phyloP scores from a whole-genome alignment of 768 basidiomycete species.

The Mycena floridula region DNA sequence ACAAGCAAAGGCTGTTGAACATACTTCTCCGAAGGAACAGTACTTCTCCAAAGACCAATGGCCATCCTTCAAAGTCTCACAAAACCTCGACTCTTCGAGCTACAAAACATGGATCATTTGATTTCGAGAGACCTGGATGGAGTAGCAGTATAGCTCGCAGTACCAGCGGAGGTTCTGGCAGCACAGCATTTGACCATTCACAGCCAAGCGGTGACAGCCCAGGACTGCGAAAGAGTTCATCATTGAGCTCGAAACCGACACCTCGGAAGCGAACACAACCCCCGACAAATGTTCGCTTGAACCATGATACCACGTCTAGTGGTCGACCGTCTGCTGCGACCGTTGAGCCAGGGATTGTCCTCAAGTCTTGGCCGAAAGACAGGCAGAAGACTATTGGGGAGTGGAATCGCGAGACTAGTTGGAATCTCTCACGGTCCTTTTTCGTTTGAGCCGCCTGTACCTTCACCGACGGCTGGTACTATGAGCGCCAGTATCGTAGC shows the following conservation, averaged over 20 bases:
- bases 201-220: no score
- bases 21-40: conserved; percentile 21
- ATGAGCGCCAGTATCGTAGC: conserved; percentile 12
- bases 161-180: conserved; percentile 6
- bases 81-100: conserved; percentile 23
- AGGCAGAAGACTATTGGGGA: conserved; percentile 29
- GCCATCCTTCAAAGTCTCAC: conserved; percentile 4
- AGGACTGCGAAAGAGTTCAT: no score
- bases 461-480: conserved; percentile 31
- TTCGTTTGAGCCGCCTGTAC: conserved; percentile 62
- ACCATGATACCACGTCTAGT: no score
- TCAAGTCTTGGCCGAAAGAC: conserved; percentile 47
- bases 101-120: conserved; percentile 67
- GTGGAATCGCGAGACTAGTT: conserved; percentile 26
- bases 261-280: no score
- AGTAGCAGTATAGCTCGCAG: conserved; percentile 17
- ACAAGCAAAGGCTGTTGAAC: conserved; percentile 13
- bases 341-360: no score
- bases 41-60: conserved; percentile 19
- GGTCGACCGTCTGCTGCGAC: no score
- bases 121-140: conserved; percentile 66
- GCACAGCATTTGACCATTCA: no score
- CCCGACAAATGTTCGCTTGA: no score
- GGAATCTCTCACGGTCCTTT: conserved; percentile 52
- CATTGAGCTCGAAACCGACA: no score